A percentile compares a stretch with the other conserved stretches of the same genome.
Conservation (phyloP, 1,139 yeast genomes). For the Protomyces arabidopsidicola region DNA sequence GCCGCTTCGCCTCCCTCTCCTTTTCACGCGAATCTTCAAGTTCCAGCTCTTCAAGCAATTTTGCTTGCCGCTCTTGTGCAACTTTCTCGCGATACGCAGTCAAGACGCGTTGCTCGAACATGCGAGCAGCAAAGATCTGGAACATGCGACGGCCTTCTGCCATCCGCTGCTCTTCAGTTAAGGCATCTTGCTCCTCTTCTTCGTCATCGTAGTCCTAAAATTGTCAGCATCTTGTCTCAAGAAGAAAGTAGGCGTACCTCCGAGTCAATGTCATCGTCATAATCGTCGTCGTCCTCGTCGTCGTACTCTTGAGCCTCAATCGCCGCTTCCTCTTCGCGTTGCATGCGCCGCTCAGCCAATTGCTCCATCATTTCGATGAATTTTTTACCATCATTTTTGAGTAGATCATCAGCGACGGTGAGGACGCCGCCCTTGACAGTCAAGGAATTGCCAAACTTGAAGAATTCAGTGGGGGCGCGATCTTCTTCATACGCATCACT, state of each 20-base stretch:
- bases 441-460: slow-evolving; percentile 40
- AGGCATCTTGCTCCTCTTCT: slow-evolving; percentile 43
- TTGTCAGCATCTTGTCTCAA: slow-evolving; percentile 26
- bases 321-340: slow-evolving; percentile 46
- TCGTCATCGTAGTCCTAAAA: slow-evolving; percentile 34
- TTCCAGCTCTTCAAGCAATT: slow-evolving; percentile 70
- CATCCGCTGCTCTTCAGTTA: slow-evolving; percentile 61
- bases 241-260: slow-evolving; percentile 35
- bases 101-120: slow-evolving; percentile 66
- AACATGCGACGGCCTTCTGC: slow-evolving; percentile 74
- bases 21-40: slow-evolving; percentile 66
- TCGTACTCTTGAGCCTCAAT: slow-evolving; percentile 40
- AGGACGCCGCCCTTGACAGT: slow-evolving; percentile 47
- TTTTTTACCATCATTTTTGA: slow-evolving; percentile 67
- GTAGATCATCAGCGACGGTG: slow-evolving; percentile 70
- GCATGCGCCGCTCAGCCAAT: slow-evolving; percentile 56
- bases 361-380: slow-evolving; percentile 76
- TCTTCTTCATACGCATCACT: slow-evolving; percentile 29
- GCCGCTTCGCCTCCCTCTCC: slow-evolving; percentile 67
- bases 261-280: slow-evolving; percentile 38
- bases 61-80: slow-evolving; percentile 67
- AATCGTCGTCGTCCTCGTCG: slow-evolving; percentile 42
- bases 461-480: slow-evolving; percentile 36
- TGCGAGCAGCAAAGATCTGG: slow-evolving; percentile 67
- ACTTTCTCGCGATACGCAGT: slow-evolving; percentile 68